Evolutionary conservation across 2,329 filamentous ascomycete genomes (phyloP).

Genomic region (Fusarium sp.): DNA sequence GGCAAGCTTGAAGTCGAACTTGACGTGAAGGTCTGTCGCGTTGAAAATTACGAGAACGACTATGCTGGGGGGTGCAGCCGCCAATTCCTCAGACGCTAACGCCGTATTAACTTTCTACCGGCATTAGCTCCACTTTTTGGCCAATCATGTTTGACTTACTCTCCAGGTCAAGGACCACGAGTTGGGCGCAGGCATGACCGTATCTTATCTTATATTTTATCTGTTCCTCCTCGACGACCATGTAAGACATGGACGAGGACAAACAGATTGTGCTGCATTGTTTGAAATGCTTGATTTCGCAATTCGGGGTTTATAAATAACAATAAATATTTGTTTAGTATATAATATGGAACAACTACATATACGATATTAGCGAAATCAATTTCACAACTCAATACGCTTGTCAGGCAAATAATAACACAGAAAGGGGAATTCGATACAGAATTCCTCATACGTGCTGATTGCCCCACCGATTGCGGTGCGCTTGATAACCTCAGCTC

Average conservation of each 20-base stretch:
- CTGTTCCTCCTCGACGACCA: not conserved
- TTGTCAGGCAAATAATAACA: not conserved
- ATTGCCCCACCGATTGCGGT: conserved; percentile 21
- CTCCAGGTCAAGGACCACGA: not conserved
- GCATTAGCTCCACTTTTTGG: conserved; percentile 13
- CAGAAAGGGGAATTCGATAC: not conserved
- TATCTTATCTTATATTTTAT: conserved; percentile 34
- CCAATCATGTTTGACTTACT: not conserved
- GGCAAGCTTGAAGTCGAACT: conserved; percentile 20
- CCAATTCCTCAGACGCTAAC: conserved; percentile 56
- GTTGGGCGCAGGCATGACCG: not conserved
- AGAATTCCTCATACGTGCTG: not conserved
- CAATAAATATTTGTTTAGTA: not conserved
- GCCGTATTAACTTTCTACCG: conserved; percentile 49
- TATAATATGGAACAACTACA: not conserved
- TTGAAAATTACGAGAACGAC: conserved; percentile 52
- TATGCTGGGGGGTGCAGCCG: conserved; percentile 51
- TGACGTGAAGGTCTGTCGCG: conserved; percentile 43
- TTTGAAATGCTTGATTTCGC: not conserved
- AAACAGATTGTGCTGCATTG: not conserved
- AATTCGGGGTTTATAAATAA: not conserved
- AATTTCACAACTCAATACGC: not conserved
- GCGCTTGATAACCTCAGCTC: not conserved
- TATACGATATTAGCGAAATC: not conserved
- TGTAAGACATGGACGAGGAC: not conserved